Percentiles rank a stretch among this genome's conserved stretches.
Evolutionary conservation across 2,329 filamentous ascomycete genomes (phyloP).

Genomic region (Curvularia lunata): DNA sequence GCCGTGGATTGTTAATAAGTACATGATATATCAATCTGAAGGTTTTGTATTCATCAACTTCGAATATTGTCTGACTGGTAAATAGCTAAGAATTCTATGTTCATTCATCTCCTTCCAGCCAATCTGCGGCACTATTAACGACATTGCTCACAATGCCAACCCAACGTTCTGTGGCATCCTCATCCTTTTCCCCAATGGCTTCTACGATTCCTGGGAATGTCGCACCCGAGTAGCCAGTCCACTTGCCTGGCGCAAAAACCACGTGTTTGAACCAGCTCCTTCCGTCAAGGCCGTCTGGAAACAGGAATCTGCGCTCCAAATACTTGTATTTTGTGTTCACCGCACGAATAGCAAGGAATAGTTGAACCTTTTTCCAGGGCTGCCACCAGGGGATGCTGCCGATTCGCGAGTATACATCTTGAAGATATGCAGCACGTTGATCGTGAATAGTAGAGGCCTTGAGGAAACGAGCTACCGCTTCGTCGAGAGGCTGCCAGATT

Average conservation of each 20-base stretch:
- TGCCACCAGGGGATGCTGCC: conserved; percentile 78
- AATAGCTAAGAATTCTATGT: neutral
- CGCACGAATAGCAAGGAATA: conserved; percentile 67
- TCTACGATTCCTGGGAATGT: conserved; percentile 71
- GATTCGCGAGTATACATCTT: conserved; percentile 53
- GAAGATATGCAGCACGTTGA: conserved; percentile 55
- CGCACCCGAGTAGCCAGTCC: conserved; percentile 86
- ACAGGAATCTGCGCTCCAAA: conserved; percentile 81
- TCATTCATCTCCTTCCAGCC: conserved; percentile 31
- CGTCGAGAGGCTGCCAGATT: conserved; percentile 56
- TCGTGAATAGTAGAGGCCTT: conserved; percentile 60
- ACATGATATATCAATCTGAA: neutral
- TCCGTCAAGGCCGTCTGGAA: conserved; percentile 75
- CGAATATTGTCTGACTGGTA: neutral
- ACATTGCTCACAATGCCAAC: conserved; percentile 49
- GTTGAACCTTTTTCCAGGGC: conserved; percentile 69
- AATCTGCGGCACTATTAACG: conserved; percentile 45
- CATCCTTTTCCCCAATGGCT: conserved; percentile 61
- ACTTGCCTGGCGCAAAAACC: conserved; percentile 87
- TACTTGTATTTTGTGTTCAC: conserved; percentile 84
- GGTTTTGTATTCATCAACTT: neutral
- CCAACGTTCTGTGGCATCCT: conserved; percentile 50
- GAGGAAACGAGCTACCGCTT: conserved; percentile 57
- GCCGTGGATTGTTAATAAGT: neutral
- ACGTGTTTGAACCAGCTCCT: conserved; percentile 93